Base-by-base conservation (phyloP, 2,329 filamentous ascomycete species). In the Pestalotiopsis sp. region DNA sequence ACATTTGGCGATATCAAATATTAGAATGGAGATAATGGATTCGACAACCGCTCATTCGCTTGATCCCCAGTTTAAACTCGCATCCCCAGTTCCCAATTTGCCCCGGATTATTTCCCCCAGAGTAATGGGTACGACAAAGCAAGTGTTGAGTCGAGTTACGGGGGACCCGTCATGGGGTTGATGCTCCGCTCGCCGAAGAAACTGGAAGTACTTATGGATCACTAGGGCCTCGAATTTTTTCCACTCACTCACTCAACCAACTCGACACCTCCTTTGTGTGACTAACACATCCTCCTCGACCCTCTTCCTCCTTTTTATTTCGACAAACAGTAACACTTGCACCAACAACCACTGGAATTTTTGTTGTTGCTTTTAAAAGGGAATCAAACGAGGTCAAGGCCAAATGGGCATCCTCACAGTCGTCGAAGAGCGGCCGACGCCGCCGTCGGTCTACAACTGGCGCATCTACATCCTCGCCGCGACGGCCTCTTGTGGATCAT, bases 361-460 rank as follows among this genome's bases (percentile, higher is more conserved):
- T 23, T 59, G 57, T 36, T 36, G 6, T 36, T 36, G 31, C 9
- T 36, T 36, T 36, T 9, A 36, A 36, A 36, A 36, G 31, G 31
- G 31, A 36, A 36, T 11, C 31, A 36, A 36, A 36, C 9, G 31
- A n/a, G 27, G 57, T 7, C 31, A 36, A 25, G 49, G 63, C 63
- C 63, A 66, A 36, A 36, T 66, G 64, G 64, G 64, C 38, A 27
- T 66, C 31, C 55, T 66, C 31, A 39, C 52, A 1, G 38, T 66
- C 27, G 27, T 39, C 64, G 64, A 66, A 66, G 64, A 66, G 31
- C 52, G 64, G 20, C 64, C 64, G 45, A 66, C 64, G 64, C 64
- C 64, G 55, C 52, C 52, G 45, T 59, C 52, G 55, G 64, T 66
- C 52, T 66, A 66, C 64, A 66, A 66, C 55, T 66, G 64, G 64